phyloP scores from a whole-genome alignment of 805 yeast genomes.

The Isabelozyma gotoi region DNA sequence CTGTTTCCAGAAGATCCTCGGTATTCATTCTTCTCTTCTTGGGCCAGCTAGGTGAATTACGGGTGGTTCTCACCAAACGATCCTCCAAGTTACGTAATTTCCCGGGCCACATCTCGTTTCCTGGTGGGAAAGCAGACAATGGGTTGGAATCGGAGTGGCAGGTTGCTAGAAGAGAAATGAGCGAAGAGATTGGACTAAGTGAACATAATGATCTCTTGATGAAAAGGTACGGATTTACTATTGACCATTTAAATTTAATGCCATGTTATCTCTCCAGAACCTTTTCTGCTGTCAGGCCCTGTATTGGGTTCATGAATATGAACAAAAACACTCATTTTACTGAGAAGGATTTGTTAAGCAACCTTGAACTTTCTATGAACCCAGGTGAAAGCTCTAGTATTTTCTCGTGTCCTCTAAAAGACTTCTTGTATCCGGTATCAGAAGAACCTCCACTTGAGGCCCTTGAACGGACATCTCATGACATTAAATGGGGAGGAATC shows the following conservation, averaged over 20 bases:
- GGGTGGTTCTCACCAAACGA: conserved; percentile 78
- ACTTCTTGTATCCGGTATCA: conserved; percentile 43
- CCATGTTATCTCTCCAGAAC: conserved; percentile 86
- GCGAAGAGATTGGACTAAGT: conserved; percentile 81
- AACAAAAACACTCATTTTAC: conserved; percentile 9
- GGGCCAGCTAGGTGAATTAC: conserved; percentile 70
- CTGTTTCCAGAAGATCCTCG: conserved; percentile 69
- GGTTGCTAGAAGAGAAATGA: conserved; percentile 79
- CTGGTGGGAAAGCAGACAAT: conserved; percentile 89
- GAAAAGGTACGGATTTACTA: conserved; percentile 48
- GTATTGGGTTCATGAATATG: conserved; percentile 61
- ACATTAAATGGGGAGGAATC: conserved; percentile 68
- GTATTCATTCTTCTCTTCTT: conserved; percentile 74
- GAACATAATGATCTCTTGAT: conserved; percentile 44
- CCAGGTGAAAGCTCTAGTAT: conserved; percentile 77
- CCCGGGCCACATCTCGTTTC: conserved; percentile 89
- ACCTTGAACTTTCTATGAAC: conserved; percentile 50
- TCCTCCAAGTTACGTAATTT: conserved; percentile 67
- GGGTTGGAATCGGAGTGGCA: conserved; percentile 65
- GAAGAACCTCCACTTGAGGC: conserved; percentile 23
- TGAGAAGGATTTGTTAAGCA: conserved; percentile 16
- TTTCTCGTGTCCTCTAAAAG: conserved; percentile 68
- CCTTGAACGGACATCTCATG: conserved; percentile 29
- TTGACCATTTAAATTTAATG: conserved; percentile 60
- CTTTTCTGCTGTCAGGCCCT: conserved; percentile 79